These are phyloP conservation scores for Penicillium macrosclerotiorum DNA, from an alignment of 495 filamentous ascomycete species.

Conservation along the genomic window DNA sequence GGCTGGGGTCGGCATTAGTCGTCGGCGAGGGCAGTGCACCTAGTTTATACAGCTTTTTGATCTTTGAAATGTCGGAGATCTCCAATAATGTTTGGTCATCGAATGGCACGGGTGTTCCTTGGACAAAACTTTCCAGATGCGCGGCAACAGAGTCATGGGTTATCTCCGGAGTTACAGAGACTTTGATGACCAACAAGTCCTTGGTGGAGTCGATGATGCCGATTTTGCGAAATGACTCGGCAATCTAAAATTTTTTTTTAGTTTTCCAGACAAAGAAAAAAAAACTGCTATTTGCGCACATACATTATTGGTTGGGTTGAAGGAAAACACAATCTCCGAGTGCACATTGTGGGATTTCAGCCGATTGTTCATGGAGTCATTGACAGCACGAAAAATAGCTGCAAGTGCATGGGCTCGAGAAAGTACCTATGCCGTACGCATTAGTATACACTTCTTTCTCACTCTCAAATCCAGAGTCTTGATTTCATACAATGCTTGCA, in stretches of 20 bases:
- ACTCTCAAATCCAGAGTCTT: neutral
- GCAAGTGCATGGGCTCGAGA: constrained; percentile 71
- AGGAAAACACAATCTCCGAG: constrained; percentile 83
- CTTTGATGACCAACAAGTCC: constrained; percentile 73
- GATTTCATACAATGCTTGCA: constrained; percentile 57
- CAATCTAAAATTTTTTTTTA: constrained; percentile 79
- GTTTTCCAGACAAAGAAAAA: no score
- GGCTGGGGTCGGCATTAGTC: constrained; percentile 18
- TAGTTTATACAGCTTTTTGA: constrained; percentile 83
- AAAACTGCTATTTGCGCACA: no score
- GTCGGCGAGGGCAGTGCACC: constrained; percentile 46
- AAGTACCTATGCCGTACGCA: constrained; percentile 51
- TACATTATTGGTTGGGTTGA: constrained; percentile 87
- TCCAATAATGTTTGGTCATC: constrained; percentile 57
- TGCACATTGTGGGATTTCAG: constrained; percentile 85
- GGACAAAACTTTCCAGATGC: constrained; percentile 61
- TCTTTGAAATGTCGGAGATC: constrained; percentile 62
- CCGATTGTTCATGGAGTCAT: constrained; percentile 56
- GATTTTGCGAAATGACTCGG: constrained; percentile 84
- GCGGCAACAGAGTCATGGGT: constrained; percentile 53
- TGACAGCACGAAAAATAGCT: constrained; percentile 75
- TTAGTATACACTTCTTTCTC: neutral
- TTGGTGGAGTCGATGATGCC: constrained; percentile 71
- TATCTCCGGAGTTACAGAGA: constrained; percentile 48
- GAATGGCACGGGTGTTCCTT: constrained; percentile 62